Evolutionary conservation across 2,329 filamentous ascomycete species (phyloP).

Genomic region (Colletotrichum brevisporum): DNA sequence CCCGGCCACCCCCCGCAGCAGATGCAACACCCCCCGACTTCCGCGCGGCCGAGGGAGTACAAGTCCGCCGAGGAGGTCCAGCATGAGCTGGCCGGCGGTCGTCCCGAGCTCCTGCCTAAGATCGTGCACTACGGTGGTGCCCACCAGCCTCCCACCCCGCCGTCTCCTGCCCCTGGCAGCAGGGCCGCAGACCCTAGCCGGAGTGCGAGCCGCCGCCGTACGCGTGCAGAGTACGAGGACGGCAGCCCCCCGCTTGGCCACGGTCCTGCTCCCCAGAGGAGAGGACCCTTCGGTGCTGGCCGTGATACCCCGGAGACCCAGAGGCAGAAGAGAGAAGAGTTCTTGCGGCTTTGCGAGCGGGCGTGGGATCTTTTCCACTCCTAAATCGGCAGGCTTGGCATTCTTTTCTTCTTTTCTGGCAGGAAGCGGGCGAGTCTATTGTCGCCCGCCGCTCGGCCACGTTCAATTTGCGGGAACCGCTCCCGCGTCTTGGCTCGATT

Average conservation of each 20-base stretch:
- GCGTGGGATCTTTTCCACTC: conserved; percentile 99
- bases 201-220: conserved; percentile 79
- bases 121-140: conserved; percentile 91
- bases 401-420: conserved; percentile 33
- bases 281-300: conserved; percentile 84
- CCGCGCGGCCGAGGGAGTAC: conserved; percentile 84
- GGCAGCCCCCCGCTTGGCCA: conserved; percentile 87
- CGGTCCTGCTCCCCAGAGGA: conserved; percentile 72
- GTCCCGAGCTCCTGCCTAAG: conserved; percentile 91
- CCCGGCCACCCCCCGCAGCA: conserved; percentile 77
- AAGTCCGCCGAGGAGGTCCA: conserved; percentile 97
- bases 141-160: conserved; percentile 92
- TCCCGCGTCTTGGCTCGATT: conserved; percentile 23
- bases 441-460: conserved; percentile 9
- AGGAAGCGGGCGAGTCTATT: not conserved
- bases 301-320: conserved; percentile 87
- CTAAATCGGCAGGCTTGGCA: conserved; percentile 57
- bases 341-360: conserved; percentile 85
- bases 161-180: conserved; percentile 77
- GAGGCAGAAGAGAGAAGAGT: conserved; percentile 91
- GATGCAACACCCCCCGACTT: conserved; percentile 62
- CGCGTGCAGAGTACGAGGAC: conserved; percentile 93
- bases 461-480: conserved; percentile 17
- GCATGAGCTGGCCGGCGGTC: conserved; percentile 89
- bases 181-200: conserved; percentile 64